Conservation (phyloP, 140 eudicot genomes). For the Bidens hawaiensis region DNA sequence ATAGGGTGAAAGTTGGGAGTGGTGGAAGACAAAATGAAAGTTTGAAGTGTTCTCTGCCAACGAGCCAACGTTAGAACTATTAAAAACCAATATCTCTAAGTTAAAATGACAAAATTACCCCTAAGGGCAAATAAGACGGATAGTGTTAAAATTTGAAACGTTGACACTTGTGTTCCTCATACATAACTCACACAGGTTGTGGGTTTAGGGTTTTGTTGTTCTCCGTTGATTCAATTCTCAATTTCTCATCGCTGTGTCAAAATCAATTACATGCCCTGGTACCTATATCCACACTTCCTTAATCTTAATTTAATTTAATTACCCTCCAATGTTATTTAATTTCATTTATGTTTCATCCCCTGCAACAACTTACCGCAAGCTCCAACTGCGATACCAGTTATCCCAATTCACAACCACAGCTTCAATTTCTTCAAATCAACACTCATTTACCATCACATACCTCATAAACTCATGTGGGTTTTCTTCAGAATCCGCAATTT, state of each 20-base stretch:
- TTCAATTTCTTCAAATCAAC: slow-evolving; percentile 4
- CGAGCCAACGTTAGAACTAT: no score
- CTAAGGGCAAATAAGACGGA: no score
- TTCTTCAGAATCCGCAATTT: slow-evolving; percentile 32
- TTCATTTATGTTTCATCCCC: not conserved
- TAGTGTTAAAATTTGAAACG: no score
- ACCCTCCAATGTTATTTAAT: slow-evolving; percentile 5
- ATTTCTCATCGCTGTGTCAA: not conserved
- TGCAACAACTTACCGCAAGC: not conserved
- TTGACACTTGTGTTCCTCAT: no score
- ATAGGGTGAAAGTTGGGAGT: no score
- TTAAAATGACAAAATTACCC: no score
- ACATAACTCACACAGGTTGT: no score
- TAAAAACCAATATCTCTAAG: no score
- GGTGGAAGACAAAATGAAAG: no score
- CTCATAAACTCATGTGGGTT: slow-evolving; percentile 49
- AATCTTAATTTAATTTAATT: not conserved
- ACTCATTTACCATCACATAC: slow-evolving; percentile 33
- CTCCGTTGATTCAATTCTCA: not conserved
- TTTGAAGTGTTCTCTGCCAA: no score
- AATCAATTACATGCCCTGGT: slow-evolving; percentile 2
- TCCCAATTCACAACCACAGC: slow-evolving; percentile 4
- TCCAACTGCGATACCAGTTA: not conserved
- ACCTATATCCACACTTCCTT: no score
- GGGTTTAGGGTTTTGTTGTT: slow-evolving; percentile 1